A percentile compares a stretch with the other conserved stretches of the same genome.
These are phyloP conservation scores for Acidiella bohemica DNA, from an alignment of 495 filamentous ascomycete species.

Conservation along the genomic window DNA sequence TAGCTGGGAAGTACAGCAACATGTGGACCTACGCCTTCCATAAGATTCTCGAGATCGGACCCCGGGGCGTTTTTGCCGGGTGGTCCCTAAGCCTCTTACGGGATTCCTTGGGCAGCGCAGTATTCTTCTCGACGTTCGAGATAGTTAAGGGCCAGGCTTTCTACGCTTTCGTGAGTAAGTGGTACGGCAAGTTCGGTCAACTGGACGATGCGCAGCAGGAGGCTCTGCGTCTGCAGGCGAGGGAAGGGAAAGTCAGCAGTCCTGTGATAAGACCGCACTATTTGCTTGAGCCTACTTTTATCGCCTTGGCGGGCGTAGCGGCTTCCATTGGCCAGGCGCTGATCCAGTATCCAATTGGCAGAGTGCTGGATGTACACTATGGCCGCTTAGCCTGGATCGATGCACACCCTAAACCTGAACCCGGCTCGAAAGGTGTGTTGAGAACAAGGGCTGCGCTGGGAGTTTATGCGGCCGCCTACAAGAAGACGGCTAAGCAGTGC, in stretches of 20 bases:
- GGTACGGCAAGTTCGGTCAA: constrained; percentile 45
- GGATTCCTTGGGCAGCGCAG: constrained; percentile 65
- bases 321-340: constrained; percentile 65
- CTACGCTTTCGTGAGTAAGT: constrained; percentile 64
- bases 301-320: constrained; percentile 61
- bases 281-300: constrained; percentile 66
- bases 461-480: constrained; percentile 62
- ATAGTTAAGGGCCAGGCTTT: constrained; percentile 75
- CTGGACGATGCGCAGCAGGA: constrained; percentile 10
- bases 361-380: constrained; percentile 67
- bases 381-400: constrained; percentile 67
- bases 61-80: constrained; percentile 70
- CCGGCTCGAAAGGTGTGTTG: background rate
- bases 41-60: constrained; percentile 66
- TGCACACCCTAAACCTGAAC: constrained; percentile 36
- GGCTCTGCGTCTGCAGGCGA: constrained; percentile 5
- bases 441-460: background rate
- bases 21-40: constrained; percentile 70
- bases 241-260: constrained; percentile 19
- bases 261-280: constrained; percentile 69
- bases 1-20: constrained; percentile 53
- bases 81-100: constrained; percentile 66
- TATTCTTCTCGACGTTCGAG: constrained; percentile 81
- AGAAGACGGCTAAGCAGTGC: constrained; percentile 61
- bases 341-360: constrained; percentile 63